Percentiles rank a stretch among this genome's conserved stretches.
Evolutionary conservation across 169 alveolate species (phyloP).

Genomic region (Condylostoma magnum): DNA sequence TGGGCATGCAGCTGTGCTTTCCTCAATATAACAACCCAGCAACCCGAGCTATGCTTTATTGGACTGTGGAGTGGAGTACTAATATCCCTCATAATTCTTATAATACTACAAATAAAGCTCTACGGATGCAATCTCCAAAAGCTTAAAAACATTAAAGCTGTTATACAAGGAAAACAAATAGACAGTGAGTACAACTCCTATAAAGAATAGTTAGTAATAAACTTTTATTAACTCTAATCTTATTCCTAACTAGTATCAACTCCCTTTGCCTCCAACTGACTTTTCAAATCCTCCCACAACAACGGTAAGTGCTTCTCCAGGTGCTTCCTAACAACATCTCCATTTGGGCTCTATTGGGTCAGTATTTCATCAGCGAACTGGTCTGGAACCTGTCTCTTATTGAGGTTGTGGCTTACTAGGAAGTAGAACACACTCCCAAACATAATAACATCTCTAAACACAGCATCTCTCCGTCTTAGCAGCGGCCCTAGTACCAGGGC

Average conservation of each 20-base stretch:
- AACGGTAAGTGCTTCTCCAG: slow-evolving; percentile 1
- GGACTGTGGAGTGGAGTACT: neutral
- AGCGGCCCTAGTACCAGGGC: slow-evolving; percentile 11
- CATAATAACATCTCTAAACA: slow-evolving; percentile 4
- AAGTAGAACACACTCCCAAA: slow-evolving; percentile 15
- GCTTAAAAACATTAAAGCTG: neutral
- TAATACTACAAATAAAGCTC: neutral
- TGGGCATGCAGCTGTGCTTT: slow-evolving; percentile 13
- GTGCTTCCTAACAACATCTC: neutral
- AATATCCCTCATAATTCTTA: neutral
- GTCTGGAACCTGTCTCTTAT: neutral
- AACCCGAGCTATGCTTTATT: neutral
- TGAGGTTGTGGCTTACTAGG: neutral
- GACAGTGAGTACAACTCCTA: neutral
- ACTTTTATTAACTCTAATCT: too few species aligned
- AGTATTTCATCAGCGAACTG: neutral
- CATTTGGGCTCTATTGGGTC: slow-evolving; percentile 20
- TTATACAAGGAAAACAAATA: neutral
- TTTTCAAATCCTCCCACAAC: slow-evolving; percentile 16
- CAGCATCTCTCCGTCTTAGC: slow-evolving; percentile 14
- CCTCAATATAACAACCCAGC: neutral
- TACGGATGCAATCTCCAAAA: neutral
- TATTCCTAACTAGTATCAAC: too few species aligned
- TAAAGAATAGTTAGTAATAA: too few species aligned
- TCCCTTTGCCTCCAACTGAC: neutral